These are phyloP conservation scores for Fusarium graminum DNA, from an alignment of 2,329 filamentous ascomycete genomes.

Conservation along the genomic window DNA sequence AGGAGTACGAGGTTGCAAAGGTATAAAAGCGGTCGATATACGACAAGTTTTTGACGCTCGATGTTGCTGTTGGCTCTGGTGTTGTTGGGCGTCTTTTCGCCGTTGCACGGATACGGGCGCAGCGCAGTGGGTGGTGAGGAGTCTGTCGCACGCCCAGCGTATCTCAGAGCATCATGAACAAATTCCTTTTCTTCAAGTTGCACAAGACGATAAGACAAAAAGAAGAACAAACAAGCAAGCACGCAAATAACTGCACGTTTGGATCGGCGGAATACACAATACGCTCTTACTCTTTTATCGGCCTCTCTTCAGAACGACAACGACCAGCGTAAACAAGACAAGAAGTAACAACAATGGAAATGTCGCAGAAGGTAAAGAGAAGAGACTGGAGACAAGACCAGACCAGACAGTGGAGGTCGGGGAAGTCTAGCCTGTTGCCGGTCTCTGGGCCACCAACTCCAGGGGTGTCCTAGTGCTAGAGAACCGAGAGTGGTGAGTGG, in stretches of 20 bases:
- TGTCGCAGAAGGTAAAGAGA: constrained; percentile 36
- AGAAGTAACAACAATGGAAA: constrained; percentile 32
- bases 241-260: constrained; percentile 21
- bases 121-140: constrained; percentile 41
- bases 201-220: constrained; percentile 31
- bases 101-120: constrained; percentile 48
- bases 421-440: constrained; percentile 20
- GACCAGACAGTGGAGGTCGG: constrained; percentile 4
- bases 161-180: constrained; percentile 49
- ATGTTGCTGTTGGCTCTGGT: constrained; percentile 29
- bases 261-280: constrained; percentile 7
- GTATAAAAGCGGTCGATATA: constrained; percentile 12
- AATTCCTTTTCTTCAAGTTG: constrained; percentile 38
- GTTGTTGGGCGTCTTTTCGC: constrained; percentile 34
- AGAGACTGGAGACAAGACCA: constrained; percentile 13
- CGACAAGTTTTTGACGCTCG: constrained; percentile 37
- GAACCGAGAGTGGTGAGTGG: constrained; percentile 42
- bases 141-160: constrained; percentile 48
- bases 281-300: not conserved
- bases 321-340: constrained; percentile 43
- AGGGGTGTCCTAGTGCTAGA: constrained; percentile 37
- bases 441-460: constrained; percentile 20
- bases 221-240: constrained; percentile 12
- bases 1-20: not conserved
- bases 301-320: constrained; percentile 9